Conservation (phyloP, 2,329 filamentous ascomycete species). For the Blastomyces percursus region DNA sequence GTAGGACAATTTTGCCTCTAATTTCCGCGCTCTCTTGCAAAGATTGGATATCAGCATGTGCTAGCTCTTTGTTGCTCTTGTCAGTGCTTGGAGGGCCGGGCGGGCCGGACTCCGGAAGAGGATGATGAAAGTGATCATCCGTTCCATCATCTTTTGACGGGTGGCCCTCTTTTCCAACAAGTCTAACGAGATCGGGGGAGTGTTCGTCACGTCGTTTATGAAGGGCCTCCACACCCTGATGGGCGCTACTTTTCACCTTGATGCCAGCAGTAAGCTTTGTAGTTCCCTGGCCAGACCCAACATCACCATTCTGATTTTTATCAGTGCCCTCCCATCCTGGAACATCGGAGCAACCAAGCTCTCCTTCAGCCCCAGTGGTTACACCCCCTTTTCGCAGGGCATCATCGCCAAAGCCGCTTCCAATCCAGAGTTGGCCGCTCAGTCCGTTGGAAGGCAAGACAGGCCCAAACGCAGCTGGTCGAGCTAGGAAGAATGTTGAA, state of each 20-base stretch:
- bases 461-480: conserved; percentile 88
- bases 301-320: conserved; percentile 16
- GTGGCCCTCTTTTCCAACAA: background rate
- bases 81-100: conserved; percentile 7
- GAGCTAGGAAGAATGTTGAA: conserved; percentile 87
- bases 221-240: background rate
- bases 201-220: conserved; percentile 1
- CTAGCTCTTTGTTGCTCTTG: conserved; percentile 26
- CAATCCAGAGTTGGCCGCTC: conserved; percentile 86
- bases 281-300: conserved; percentile 1
- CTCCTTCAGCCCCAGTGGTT: conserved; percentile 53
- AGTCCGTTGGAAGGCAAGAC: conserved; percentile 62
- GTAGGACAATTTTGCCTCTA: conserved; percentile 77
- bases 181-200: background rate
- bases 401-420: conserved; percentile 81
- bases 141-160: conserved; percentile 58
- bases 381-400: conserved; percentile 48
- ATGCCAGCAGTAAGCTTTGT: conserved; percentile 1
- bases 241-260: background rate
- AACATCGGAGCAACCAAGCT: conserved; percentile 90
- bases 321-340: conserved; percentile 68
- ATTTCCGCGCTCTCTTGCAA: conserved; percentile 90
- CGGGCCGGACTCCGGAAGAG: conserved; percentile 36
- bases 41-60: conserved; percentile 84
- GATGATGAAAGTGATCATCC: conserved; percentile 68